These are phyloP conservation scores for Sarocladium brachiariae DNA, from an alignment of 2,329 filamentous ascomycete species.

Conservation along the genomic window DNA sequence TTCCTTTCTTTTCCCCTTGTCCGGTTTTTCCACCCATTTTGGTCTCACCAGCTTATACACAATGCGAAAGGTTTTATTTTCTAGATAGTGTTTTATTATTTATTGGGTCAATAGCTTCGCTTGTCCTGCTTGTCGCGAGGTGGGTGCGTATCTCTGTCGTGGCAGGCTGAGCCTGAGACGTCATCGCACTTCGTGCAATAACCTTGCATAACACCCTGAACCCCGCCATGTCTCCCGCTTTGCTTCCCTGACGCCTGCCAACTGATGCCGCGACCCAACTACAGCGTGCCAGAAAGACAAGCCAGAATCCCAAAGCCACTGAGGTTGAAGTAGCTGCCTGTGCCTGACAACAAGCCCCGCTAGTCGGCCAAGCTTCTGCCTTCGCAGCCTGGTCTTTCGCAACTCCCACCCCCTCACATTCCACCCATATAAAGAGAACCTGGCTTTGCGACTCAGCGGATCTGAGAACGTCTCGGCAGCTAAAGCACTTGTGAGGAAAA, in stretches of 20 bases:
- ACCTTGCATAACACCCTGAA: neutral
- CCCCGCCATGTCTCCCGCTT: neutral
- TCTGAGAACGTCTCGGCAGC: too few species aligned
- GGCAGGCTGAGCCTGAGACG: slow-evolving; percentile 6
- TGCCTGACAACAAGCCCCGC: neutral
- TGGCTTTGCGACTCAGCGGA: neutral
- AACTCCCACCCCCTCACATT: neutral
- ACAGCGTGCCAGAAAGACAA: neutral
- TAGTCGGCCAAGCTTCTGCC: slow-evolving; percentile 6
- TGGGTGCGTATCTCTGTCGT: too few species aligned
- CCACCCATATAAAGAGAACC: neutral
- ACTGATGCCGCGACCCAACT: neutral
- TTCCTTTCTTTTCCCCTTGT: slow-evolving; percentile 23
- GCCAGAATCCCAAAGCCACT: too few species aligned
- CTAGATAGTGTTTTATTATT: too few species aligned
- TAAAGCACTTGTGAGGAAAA: too few species aligned
- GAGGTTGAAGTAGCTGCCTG: too few species aligned
- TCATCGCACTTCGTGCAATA: neutral
- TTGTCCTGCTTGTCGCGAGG: too few species aligned
- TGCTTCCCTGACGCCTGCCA: neutral
- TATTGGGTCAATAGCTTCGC: too few species aligned
- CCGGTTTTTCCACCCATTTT: too few species aligned
- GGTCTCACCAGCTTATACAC: too few species aligned
- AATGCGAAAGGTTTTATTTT: too few species aligned
- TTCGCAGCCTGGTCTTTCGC: neutral